Percentiles rank a stretch among this genome's conserved stretches.
These are phyloP conservation scores for Epichloe hybrida DNA, from an alignment of 2,329 filamentous ascomycete species.

Conservation along the genomic window DNA sequence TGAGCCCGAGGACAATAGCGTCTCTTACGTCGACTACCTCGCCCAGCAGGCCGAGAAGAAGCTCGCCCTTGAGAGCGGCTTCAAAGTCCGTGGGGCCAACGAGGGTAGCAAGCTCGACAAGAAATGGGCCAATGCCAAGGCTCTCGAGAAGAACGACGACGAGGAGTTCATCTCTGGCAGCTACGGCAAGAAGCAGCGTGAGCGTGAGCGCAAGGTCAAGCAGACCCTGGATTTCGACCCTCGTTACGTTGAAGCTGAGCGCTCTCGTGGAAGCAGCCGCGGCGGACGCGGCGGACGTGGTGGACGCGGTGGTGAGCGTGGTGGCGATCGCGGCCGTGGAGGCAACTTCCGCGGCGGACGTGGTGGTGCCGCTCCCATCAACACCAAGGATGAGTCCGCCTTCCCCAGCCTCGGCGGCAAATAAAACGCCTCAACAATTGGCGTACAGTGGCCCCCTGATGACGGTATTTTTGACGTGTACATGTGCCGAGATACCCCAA, in stretches of 20 bases:
- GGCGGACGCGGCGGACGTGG: constrained; percentile 39
- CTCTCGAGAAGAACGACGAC: constrained; percentile 49
- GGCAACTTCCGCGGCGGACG: constrained; percentile 30
- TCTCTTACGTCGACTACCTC: constrained; percentile 83
- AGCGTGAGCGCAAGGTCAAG: constrained; percentile 89
- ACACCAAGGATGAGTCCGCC: constrained; percentile 42
- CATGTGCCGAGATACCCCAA: constrained; percentile 5
- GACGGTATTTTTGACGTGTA: constrained; percentile 4
- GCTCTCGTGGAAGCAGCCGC: constrained; percentile 38
- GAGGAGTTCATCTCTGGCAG: constrained; percentile 66
- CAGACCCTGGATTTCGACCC: constrained; percentile 78
- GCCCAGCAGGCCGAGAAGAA: constrained; percentile 63
- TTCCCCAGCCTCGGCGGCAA: constrained; percentile 49
- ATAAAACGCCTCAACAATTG: constrained; percentile 19
- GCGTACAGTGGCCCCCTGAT: neutral
- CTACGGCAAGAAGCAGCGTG: constrained; percentile 66
- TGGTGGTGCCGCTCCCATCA: constrained; percentile 31
- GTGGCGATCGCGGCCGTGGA: constrained; percentile 31
- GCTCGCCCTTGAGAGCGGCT: constrained; percentile 47
- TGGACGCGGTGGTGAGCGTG: constrained; percentile 36
- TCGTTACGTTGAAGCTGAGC: constrained; percentile 60
- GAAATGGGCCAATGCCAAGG: constrained; percentile 84
- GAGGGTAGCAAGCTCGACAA: constrained; percentile 79
- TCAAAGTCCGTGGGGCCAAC: constrained; percentile 78
- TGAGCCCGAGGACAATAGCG: constrained; percentile 72